Evolutionary conservation across 345 rosid genomes (phyloP).

Genomic region (Gossypium longicalyx): DNA sequence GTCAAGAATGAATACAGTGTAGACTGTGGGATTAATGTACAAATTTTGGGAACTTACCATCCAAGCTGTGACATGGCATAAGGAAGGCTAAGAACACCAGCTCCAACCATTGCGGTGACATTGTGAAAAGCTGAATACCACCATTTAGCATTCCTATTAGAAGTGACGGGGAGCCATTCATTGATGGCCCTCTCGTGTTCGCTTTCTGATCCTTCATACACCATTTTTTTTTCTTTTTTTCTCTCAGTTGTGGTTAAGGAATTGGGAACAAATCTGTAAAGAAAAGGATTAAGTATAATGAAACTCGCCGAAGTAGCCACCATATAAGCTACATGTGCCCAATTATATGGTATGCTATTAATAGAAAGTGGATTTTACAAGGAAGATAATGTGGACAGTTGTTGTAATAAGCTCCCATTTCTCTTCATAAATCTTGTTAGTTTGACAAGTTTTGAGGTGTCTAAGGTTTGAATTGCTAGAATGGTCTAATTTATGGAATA

Average conservation of each 20-base stretch:
- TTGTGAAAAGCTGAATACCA: slow-evolving; percentile 91
- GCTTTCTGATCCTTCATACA: background rate
- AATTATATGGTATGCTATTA: background rate
- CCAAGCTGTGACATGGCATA: slow-evolving; percentile 79
- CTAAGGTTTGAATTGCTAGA: background rate
- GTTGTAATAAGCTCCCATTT: background rate
- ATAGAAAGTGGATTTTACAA: background rate
- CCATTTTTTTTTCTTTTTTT: background rate
- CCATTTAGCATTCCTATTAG: slow-evolving; percentile 76
- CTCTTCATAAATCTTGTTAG: background rate
- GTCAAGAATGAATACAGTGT: background rate
- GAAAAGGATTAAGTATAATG: background rate
- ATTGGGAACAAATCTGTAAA: background rate
- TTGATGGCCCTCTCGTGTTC: slow-evolving; percentile 35
- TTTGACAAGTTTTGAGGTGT: background rate
- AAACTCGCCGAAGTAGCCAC: background rate
- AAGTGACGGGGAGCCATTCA: slow-evolving; percentile 75
- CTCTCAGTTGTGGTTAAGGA: no score
- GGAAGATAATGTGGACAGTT: slow-evolving; percentile 1
- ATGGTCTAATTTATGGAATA: background rate
- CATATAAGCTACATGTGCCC: background rate
- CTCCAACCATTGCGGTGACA: slow-evolving; percentile 33
- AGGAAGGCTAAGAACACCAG: slow-evolving; percentile 81
- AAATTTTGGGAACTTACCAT: slow-evolving; percentile 37
- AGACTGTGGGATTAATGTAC: no score